These are phyloP conservation scores for Nicotiana paniculata DNA, from an alignment of 257 asterid species.

Conservation along the genomic window DNA sequence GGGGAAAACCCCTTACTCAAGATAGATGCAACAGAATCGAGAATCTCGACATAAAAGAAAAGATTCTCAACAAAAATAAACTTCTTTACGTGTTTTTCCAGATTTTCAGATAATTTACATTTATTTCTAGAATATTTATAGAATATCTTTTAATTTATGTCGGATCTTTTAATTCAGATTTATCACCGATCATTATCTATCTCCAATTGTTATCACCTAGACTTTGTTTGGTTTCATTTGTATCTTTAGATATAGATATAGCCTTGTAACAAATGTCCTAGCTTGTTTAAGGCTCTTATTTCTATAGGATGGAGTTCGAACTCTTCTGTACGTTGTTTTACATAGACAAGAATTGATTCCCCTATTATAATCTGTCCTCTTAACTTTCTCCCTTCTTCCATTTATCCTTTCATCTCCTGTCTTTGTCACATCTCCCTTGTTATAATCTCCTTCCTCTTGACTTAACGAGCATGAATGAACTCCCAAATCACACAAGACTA, in stretches of 20 bases:
- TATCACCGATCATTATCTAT: neutral
- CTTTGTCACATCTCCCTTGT: neutral
- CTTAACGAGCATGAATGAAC: neutral
- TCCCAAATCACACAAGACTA: neutral
- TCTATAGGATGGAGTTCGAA: neutral
- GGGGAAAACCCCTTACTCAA: neutral
- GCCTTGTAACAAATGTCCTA: neutral
- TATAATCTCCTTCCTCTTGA: neutral
- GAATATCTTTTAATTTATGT: too few species aligned
- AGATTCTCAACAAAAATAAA: neutral
- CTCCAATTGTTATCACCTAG: neutral
- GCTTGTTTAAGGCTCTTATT: neutral
- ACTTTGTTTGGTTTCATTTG: neutral
- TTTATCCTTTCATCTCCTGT: neutral
- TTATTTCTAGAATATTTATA: neutral
- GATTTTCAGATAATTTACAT: neutral
- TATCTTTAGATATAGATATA: neutral
- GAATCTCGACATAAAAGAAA: neutral
- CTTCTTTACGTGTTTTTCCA: neutral
- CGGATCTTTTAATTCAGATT: neutral
- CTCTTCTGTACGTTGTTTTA: neutral
- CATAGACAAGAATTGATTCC: neutral
- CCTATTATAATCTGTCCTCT: neutral
- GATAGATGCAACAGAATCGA: neutral
- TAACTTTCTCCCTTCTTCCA: neutral